These are phyloP conservation scores for Ophiostoma tasmaniense DNA, from an alignment of 2,329 filamentous ascomycete genomes.

Conservation along the genomic window DNA sequence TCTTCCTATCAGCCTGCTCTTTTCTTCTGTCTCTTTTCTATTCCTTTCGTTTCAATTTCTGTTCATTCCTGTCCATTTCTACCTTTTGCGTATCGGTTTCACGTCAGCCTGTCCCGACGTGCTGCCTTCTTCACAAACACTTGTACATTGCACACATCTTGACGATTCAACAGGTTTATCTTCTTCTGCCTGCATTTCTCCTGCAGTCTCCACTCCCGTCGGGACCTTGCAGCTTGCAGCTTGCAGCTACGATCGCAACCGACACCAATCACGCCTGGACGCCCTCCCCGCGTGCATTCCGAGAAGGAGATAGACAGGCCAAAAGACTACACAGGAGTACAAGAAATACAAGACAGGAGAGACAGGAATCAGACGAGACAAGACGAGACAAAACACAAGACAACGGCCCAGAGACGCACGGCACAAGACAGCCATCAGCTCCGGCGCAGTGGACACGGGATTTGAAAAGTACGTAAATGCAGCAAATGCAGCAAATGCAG, in stretches of 20 bases:
- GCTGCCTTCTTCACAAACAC: background rate
- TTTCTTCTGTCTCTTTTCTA: background rate
- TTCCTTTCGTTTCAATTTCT: too few species aligned
- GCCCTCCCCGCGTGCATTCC: constrained; percentile 8
- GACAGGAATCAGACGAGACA: background rate
- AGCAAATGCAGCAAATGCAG: background rate
- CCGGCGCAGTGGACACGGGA: background rate
- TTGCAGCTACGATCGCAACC: constrained; percentile 16
- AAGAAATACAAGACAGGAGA: background rate
- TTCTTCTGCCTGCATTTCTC: background rate
- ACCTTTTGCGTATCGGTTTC: background rate
- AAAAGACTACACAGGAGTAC: background rate
- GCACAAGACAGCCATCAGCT: background rate
- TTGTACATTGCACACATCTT: background rate
- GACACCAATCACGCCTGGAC: constrained; percentile 9
- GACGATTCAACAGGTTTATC: background rate
- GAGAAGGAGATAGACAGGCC: background rate
- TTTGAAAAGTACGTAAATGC: background rate
- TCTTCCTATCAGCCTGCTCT: background rate
- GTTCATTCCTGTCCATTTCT: background rate
- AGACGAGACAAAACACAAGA: background rate
- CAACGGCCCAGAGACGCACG: background rate
- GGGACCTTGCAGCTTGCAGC: constrained; percentile 19
- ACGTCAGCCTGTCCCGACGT: background rate
- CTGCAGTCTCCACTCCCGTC: constrained; percentile 6